Evolutionary conservation across 2,329 filamentous ascomycete genomes (phyloP).

Genomic region (Grosmannia serpens): DNA sequence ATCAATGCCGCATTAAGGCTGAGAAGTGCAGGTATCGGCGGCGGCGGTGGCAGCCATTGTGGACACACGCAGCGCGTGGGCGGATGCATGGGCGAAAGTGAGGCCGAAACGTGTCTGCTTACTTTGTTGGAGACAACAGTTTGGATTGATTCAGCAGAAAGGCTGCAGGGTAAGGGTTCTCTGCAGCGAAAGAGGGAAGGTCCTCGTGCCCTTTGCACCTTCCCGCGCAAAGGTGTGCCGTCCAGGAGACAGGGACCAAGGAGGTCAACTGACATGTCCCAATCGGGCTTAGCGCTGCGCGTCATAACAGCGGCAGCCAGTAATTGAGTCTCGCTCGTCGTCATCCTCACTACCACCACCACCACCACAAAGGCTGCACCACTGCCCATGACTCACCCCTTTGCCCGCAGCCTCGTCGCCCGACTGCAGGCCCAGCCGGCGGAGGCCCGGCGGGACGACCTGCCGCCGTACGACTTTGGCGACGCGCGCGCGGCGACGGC

Average conservation of each 20-base stretch:
- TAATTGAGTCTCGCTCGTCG: neutral
- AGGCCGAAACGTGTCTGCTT: no score
- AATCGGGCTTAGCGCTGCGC: neutral
- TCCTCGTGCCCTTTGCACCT: no score
- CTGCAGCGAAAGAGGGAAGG: no score
- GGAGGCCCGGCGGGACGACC: slow-evolving; percentile 18
- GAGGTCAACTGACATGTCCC: neutral
- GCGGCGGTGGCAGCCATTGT: no score
- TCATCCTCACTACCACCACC: neutral
- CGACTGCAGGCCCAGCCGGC: slow-evolving; percentile 10
- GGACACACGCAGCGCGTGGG: no score
- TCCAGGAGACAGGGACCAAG: neutral
- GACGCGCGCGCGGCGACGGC: slow-evolving; percentile 18
- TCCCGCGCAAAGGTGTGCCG: no score
- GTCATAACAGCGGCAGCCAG: neutral
- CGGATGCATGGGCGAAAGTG: no score
- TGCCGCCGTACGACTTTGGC: slow-evolving; percentile 36
- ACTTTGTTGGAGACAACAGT: no score
- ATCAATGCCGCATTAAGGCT: no score
- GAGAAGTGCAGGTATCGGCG: no score
- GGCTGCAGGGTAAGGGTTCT: no score
- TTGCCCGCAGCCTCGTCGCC: slow-evolving; percentile 14
- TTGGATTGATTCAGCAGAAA: no score
- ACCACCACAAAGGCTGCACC: neutral
- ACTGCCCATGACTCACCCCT: slow-evolving; percentile 1